Percentiles rank a stretch among this genome's conserved stretches.
Evolutionary conservation across 1,284 basidiomycete genomes (phyloP).

Genomic region (Cutaneotrichosporon daszewskae): DNA sequence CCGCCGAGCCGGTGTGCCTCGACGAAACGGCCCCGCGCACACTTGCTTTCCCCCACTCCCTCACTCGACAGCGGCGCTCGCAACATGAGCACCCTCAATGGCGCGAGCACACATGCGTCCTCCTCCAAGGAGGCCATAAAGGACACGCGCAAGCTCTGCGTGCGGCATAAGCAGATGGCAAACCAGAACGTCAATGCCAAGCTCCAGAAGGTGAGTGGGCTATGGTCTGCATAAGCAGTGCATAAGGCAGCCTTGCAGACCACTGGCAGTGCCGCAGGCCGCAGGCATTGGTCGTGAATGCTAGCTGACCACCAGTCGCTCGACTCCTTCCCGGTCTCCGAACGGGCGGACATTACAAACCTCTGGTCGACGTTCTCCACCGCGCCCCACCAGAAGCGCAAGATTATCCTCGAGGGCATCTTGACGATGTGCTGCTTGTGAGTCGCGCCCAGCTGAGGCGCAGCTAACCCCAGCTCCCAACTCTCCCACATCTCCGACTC

Average conservation of each 20-base stretch:
- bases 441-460: constrained; percentile 12
- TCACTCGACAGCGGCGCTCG: too few species aligned
- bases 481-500: constrained; percentile 94
- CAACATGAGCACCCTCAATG: too few species aligned
- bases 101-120: too few species aligned
- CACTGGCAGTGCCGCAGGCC: not conserved
- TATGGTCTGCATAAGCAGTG: too few species aligned
- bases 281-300: not conserved
- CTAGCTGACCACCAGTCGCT: constrained; percentile 61
- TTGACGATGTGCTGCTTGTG: constrained; percentile 99
- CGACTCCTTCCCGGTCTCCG: constrained; percentile 81
- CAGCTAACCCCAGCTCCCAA: constrained; percentile 54
- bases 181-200: constrained; percentile 90
- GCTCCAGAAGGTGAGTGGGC: constrained; percentile 80
- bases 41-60: too few species aligned
- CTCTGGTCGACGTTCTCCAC: constrained; percentile 97
- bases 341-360: constrained; percentile 82
- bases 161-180: constrained; percentile 86
- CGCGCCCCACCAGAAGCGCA: constrained; percentile 81
- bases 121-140: constrained; percentile 10
- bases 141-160: constrained; percentile 43
- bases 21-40: too few species aligned
- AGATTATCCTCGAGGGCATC: constrained; percentile 90
- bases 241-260: too few species aligned
- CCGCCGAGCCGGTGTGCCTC: too few species aligned